A percentile compares a stretch with the other conserved stretches of the same genome.
phyloP scores from a whole-genome alignment of 805 yeast species.

The Wickerhamomyces sydowiorum region DNA sequence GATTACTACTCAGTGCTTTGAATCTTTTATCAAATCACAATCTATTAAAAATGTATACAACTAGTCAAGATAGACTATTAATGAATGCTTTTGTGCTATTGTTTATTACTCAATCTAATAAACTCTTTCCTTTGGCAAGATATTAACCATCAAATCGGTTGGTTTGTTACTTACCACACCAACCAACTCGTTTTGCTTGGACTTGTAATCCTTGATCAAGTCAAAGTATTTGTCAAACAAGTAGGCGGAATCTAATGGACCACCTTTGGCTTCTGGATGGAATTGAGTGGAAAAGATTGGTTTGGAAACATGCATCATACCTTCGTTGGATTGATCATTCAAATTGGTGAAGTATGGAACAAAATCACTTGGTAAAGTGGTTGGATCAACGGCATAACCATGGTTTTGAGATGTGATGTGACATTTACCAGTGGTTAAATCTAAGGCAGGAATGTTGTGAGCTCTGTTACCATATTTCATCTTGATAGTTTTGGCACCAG shows the following conservation, averaged over 20 bases:
- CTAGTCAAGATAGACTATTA: no score
- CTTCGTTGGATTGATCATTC: slow-evolving; percentile 96
- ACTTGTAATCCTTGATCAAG: slow-evolving; percentile 55
- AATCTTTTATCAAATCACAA: no score
- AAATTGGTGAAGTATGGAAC: slow-evolving; percentile 86
- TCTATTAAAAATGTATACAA: background rate
- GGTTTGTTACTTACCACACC: slow-evolving; percentile 36
- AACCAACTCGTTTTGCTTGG: slow-evolving; percentile 34
- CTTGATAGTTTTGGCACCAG: slow-evolving; percentile 89
- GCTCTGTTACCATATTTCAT: slow-evolving; percentile 98
- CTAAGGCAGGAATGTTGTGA: slow-evolving; percentile 95
- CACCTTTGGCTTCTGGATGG: slow-evolving; percentile 99
- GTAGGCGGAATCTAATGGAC: slow-evolving; percentile 90
- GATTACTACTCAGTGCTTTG: no score
- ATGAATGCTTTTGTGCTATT: background rate
- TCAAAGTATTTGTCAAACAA: slow-evolving; percentile 86
- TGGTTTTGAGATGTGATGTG: slow-evolving; percentile 99
- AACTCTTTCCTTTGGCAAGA: slow-evolving; percentile 63
- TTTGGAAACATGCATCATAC: slow-evolving; percentile 81
- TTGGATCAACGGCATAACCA: slow-evolving; percentile 92
- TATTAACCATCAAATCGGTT: slow-evolving; percentile 48
- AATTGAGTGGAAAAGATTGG: slow-evolving; percentile 97
- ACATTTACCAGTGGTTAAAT: slow-evolving; percentile 84
- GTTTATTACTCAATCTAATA: slow-evolving; percentile 20
- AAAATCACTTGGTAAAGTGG: slow-evolving; percentile 70